Evolutionary conservation across 345 rosid genomes (phyloP), one percentile per base, ranked within the genome.

Genomic region (Citrus maxima): DNA sequence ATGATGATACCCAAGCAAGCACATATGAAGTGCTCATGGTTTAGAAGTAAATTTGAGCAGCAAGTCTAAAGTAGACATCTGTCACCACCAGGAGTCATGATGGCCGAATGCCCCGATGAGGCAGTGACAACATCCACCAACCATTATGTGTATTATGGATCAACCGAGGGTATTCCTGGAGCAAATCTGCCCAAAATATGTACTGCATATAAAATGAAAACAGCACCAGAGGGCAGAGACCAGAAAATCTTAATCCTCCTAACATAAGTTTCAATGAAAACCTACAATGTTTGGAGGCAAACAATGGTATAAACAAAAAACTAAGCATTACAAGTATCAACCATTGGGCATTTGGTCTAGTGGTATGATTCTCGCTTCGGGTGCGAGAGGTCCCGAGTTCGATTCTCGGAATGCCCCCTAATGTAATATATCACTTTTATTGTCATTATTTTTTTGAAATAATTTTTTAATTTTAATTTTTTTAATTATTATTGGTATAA

Each of bases 331-430:
- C 4, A 55, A 54, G 0, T 10, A 22, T 9, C 58, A 74, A 70
- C 35, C 59, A 49, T 25, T 8, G 90, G 85, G 84, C 84, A 88
- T 86, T 85, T 88, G 86, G 86, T 87, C 83, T 87, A 89, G 85
- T 88, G 89, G 87, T 81, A 86, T 84, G 91, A 87, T 87, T 91
- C 89, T 89, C 77, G 87, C 87, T 89, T 88, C 75, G 88, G 90
- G 91, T 81, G 87, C 79, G 83, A 89, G 88, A 88, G 85, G 87
- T 86, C 91, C 84, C 80, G 79, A 85, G 84, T 84, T 80, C 62
- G 68, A 79, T 87, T 89, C 88, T 84, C 85, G 80, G 84, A 86
- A 86, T 81, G 86, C 84, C 89, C 86, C 86, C 7, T 32, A 25
- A 16, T 51, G n/a, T 56, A 13, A 12, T 13, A 46, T 46, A 46